Percentiles rank a stretch among this genome's conserved stretches.
Conservation (phyloP, 179 eudicot genomes). For the Silene vulgaris region DNA sequence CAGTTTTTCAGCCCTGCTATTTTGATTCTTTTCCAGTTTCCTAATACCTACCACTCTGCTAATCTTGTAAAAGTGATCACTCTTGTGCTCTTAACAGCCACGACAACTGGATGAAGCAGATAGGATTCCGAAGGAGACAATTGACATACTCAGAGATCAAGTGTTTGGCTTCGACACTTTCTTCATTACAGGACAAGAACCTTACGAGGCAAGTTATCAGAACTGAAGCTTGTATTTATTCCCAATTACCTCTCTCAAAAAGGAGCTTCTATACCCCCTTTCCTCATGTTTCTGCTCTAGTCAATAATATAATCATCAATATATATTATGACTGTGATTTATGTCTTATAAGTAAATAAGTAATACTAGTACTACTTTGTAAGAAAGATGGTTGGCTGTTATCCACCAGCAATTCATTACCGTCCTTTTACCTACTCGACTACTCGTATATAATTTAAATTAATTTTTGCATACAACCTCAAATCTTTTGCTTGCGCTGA, state of each 20-base stretch:
- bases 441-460: not conserved
- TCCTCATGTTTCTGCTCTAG: not conserved
- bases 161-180: constrained; percentile 95
- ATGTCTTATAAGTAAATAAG: not conserved
- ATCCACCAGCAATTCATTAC: not conserved
- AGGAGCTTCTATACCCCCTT: not conserved
- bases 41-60: not conserved
- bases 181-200: constrained; percentile 89
- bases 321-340: not conserved
- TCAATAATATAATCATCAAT: not conserved
- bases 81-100: constrained; percentile 40
- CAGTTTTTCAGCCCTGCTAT: constrained; percentile 14
- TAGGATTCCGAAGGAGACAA: constrained; percentile 77
- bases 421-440: not conserved
- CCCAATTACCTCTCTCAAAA: not conserved
- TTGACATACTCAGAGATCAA: constrained; percentile 78
- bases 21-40: not conserved
- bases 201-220: constrained; percentile 70
- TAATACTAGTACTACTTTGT: not conserved
- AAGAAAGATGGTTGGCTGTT: not conserved
- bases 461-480: not conserved
- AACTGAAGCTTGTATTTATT: constrained; percentile 10
- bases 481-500: too few species aligned
- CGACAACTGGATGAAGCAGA: constrained; percentile 58
- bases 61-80: constrained; percentile 9